These are phyloP conservation scores for Cyanodermella asteris DNA, from an alignment of 2,329 filamentous ascomycete genomes.

Conservation along the genomic window DNA sequence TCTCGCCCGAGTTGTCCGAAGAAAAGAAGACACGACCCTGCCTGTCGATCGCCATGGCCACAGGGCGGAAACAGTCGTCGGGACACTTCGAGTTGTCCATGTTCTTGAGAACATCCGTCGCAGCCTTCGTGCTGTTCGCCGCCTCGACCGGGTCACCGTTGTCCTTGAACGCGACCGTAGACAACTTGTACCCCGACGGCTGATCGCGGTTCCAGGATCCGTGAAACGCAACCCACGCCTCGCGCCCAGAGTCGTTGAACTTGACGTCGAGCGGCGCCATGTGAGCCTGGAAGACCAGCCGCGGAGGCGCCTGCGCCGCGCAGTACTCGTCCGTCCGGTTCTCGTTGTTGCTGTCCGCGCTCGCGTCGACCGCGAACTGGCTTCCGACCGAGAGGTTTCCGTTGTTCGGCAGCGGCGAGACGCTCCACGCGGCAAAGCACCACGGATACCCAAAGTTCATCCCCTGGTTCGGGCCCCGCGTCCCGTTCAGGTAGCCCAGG, in stretches of 20 bases:
- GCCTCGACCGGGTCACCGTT: constrained; percentile 23
- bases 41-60: constrained; percentile 13
- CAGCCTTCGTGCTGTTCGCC: constrained; percentile 14
- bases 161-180: constrained; percentile 23
- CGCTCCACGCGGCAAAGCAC: constrained; percentile 46
- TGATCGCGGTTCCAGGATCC: constrained; percentile 40
- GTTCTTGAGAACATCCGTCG: constrained; percentile 13
- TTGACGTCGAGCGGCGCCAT: constrained; percentile 50
- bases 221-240: constrained; percentile 48
- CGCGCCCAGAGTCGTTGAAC: constrained; percentile 35
- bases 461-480: constrained; percentile 18
- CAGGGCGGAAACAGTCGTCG: constrained; percentile 14
- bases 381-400: constrained; percentile 21
- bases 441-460: constrained; percentile 48
- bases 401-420: constrained; percentile 26
- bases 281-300: constrained; percentile 42
- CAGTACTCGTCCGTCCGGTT: constrained; percentile 28
- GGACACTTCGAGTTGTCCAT: constrained; percentile 12
- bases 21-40: constrained; percentile 14
- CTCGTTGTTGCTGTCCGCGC: constrained; percentile 17
- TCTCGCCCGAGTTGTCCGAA: constrained; percentile 14
- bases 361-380: constrained; percentile 30
- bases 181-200: constrained; percentile 30
- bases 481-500: constrained; percentile 39
- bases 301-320: constrained; percentile 18